Conservation (phyloP, 2,329 filamentous ascomycete genomes). For the Chaetomiaceae sp. region DNA sequence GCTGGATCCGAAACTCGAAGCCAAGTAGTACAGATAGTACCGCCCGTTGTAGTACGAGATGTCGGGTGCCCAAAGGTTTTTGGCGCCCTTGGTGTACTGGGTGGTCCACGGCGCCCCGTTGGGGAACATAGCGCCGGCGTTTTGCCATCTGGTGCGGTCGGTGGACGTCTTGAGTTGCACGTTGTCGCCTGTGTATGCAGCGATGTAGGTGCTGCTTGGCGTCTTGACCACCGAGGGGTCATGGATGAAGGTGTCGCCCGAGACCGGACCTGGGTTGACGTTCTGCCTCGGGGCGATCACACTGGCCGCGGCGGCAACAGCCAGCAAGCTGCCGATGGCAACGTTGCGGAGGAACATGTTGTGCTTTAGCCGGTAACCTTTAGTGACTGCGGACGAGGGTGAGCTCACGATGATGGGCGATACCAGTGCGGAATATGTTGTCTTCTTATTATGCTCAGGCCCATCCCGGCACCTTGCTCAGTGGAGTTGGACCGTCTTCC, state of each 20-base stretch:
- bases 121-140: constrained; percentile 3
- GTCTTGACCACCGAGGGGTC: constrained; percentile 9
- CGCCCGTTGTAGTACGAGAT: constrained; percentile 6
- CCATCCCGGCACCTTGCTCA: neutral
- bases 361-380: neutral
- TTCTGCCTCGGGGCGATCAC: constrained; percentile 2
- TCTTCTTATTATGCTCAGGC: neutral
- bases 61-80: constrained; percentile 11
- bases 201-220: constrained; percentile 1
- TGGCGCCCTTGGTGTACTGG: neutral
- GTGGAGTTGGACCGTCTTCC: neutral
- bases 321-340: neutral
- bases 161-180: constrained; percentile 7
- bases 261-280: neutral
- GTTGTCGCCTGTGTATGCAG: constrained; percentile 8
- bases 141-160: constrained; percentile 1
- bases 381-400: too few relatives aligned
- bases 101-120: constrained; percentile 5
- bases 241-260: constrained; percentile 6
- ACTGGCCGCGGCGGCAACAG: neutral
- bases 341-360: neutral
- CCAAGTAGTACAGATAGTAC: constrained; percentile 11
- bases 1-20: constrained; percentile 3
- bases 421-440: neutral
- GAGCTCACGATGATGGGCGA: neutral